Percentiles rank a stretch among this genome's conserved stretches.
phyloP scores from a whole-genome alignment of 2,329 filamentous ascomycete genomes.

The Pyrenophora tritici-repentis region DNA sequence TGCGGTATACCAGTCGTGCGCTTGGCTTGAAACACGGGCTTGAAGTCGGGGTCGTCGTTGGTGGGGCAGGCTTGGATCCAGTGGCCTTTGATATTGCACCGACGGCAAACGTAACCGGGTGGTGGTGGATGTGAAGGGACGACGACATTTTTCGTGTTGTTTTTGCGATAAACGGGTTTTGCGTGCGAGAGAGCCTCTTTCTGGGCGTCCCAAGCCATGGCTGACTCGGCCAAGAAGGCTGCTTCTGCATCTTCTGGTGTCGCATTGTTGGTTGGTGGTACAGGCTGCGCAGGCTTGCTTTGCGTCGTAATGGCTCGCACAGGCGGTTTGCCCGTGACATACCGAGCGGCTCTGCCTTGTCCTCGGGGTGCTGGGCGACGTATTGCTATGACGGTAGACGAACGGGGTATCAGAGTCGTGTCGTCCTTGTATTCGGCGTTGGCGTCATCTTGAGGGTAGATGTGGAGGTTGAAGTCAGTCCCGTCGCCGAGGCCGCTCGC shows the following conservation, averaged over 20 bases:
- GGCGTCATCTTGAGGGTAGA: conserved; percentile 83
- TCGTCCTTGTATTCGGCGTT: conserved; percentile 98
- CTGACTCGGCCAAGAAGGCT: conserved; percentile 88
- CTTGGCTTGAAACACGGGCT: conserved; percentile 91
- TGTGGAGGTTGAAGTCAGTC: conserved; percentile 92
- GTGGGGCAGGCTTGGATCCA: conserved; percentile 98
- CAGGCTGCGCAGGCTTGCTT: conserved; percentile 58
- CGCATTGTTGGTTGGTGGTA: conserved; percentile 58
- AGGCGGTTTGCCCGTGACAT: conserved; percentile 96
- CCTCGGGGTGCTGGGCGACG: conserved; percentile 84
- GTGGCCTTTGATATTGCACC: conserved; percentile 96
- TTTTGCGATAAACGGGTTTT: conserved; percentile 49
- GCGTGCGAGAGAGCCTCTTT: conserved; percentile 87
- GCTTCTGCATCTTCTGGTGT: conserved; percentile 94
- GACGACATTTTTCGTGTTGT: conserved; percentile 66
- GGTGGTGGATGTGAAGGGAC: conserved; percentile 93
- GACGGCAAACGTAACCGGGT: conserved; percentile 92
- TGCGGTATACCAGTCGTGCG: conserved; percentile 95
- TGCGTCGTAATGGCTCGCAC: conserved; percentile 78
- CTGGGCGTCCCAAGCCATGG: conserved; percentile 89
- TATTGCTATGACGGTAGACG: conserved; percentile 88
- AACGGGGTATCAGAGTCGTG: conserved; percentile 93
- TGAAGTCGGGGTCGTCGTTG: conserved; percentile 96
- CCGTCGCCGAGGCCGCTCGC: conserved; percentile 93
- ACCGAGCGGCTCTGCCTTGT: conserved; percentile 87